Base-by-base conservation (phyloP, 345 rosid species). In the Boechera stricta region DNA sequence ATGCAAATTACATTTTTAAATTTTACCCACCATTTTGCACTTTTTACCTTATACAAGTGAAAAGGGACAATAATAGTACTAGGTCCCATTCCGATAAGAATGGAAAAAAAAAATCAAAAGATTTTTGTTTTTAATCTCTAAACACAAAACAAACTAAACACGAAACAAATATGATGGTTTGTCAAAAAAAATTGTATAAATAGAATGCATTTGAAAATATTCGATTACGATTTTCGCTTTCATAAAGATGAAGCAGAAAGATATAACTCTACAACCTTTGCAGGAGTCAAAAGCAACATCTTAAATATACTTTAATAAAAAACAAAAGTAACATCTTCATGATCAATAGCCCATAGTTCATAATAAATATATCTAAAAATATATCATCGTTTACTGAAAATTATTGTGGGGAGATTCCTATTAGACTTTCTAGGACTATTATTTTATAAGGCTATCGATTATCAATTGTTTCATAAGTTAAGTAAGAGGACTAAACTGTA, bases 21-120 rank as follows among this genome's bases (percentile, higher is more conserved):
- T 12, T 57, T 78, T 66, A 78, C 73, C 69, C 69, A 51, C n/a
- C 64, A 53, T 11, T 52, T 58, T 72, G 41, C 52, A 72, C 74
- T 59, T 65, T 44, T 71, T 65, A 64, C 76, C 76, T 16, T 71
- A 56, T 24, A 56, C 67, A 66, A 49, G 69, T 66, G 77, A 78
- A 78, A 78, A 65, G 15, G 60, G 67, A 72, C 69, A 51, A 28
- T 28, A 21, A 28, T 28, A 13, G 51, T 63, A 68, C 64, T 16
- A 57, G 56, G 74, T 45, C 58, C 64, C 57, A 76, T 57, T 10
- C 52, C 35, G 8, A 53, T 31, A 44, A 53, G 53, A 26, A 29
- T 44, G 4, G 42, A 8, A 8, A 18, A 3, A 8, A 18, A 49
- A 5, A 16, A n/a, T 44, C 5, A 41, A 41, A 10, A 3, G 4